A percentile compares a stretch with the other conserved stretches of the same genome.
These are phyloP conservation scores for Neofusicoccum sp. DNA, from an alignment of 2,329 filamentous ascomycete species.

Conservation along the genomic window DNA sequence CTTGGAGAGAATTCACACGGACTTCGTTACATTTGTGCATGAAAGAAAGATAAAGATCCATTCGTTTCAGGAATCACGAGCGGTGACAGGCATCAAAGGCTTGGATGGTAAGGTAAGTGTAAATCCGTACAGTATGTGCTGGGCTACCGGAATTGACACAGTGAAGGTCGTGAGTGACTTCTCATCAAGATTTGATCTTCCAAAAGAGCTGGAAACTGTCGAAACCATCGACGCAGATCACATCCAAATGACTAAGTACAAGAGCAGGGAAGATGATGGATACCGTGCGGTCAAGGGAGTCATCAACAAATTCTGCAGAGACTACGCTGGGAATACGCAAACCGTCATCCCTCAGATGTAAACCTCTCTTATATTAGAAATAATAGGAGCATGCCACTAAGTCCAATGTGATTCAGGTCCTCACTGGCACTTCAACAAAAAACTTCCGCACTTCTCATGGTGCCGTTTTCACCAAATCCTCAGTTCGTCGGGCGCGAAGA, in stretches of 20 bases:
- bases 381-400: not conserved
- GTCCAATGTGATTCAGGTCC: not conserved
- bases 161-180: conserved; percentile 42
- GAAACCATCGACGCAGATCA: conserved; percentile 47
- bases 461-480: not conserved
- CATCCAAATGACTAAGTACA: conserved; percentile 42
- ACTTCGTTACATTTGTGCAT: conserved; percentile 35
- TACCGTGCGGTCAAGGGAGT: conserved; percentile 36
- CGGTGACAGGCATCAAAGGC: conserved; percentile 37
- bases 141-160: conserved; percentile 20
- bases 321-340: conserved; percentile 19
- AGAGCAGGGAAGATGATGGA: conserved; percentile 31
- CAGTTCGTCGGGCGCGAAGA: not conserved
- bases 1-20: conserved; percentile 42
- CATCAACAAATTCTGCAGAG: conserved; percentile 30
- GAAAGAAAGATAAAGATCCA: conserved; percentile 38
- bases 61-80: conserved; percentile 39
- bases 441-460: not conserved
- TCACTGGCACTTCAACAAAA: not conserved
- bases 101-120: conserved; percentile 36
- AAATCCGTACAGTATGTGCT: conserved; percentile 12
- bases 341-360: not conserved
- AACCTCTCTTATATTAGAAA: not conserved
- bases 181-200: conserved; percentile 45
- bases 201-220: conserved; percentile 37